phyloP scores from a whole-genome alignment of 331 rosid species.

The Arachis monticola region DNA sequence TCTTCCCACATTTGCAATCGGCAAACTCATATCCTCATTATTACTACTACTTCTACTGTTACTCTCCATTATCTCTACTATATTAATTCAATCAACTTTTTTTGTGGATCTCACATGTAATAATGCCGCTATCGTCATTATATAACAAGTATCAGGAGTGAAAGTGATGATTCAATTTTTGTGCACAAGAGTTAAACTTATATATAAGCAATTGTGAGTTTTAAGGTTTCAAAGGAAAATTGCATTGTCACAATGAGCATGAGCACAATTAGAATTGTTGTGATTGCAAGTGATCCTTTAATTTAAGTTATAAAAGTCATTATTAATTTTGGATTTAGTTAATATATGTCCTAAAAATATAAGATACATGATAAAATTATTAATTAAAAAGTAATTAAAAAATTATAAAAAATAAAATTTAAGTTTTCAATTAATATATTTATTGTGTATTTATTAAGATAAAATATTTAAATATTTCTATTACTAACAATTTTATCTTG shows the following conservation, averaged over 20 bases:
- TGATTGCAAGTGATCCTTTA: no score
- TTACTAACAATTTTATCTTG: no score
- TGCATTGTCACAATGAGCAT: no score
- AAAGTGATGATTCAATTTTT: not conserved
- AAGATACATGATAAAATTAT: no score
- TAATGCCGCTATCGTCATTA: conserved; percentile 22
- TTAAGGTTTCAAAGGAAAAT: not conserved
- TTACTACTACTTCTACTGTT: conserved; percentile 42
- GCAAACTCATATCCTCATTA: conserved; percentile 65
- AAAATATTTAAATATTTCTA: no score
- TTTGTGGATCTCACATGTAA: conserved; percentile 44
- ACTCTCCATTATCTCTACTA: not conserved
- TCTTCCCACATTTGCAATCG: conserved; percentile 84
- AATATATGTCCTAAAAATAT: not conserved
- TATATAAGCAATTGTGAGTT: not conserved
- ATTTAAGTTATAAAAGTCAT: no score
- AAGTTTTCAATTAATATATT: no score
- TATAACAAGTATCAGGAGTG: not conserved
- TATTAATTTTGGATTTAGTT: not conserved
- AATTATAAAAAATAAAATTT: no score
- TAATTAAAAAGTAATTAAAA: no score
- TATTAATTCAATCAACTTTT: conserved; percentile 27
- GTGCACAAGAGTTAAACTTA: not conserved
- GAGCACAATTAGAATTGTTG: no score
- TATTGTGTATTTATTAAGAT: no score